Evolutionary conservation across 2,329 filamentous ascomycete species (phyloP), one percentile per base, ranked within the genome.

Genomic region (Hortaea sp.): DNA sequence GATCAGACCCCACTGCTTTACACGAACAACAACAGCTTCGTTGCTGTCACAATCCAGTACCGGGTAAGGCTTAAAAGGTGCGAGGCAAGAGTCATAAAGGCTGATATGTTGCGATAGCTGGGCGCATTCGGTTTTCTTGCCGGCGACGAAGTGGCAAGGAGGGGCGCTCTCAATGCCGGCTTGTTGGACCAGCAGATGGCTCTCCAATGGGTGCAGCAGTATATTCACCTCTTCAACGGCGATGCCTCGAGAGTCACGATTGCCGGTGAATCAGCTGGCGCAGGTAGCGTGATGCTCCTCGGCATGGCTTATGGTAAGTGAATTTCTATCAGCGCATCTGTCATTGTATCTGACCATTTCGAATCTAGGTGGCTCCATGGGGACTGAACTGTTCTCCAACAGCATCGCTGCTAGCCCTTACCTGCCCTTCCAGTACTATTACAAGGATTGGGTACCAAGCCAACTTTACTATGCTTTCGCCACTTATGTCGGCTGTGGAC

Each of bases 371-470:
- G 55, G 56, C n/a, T 45, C 53, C 6, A 42, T 58, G 13, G 58
- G 57, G 11, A 52, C 50, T n/a, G 45, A 49, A 12, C 49, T 60
- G 5, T 60, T 61, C 47, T 47, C 39, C 27, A 54, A 67, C 57
- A 50, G 50, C 42, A 63, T 69, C 29, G 60, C 71, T 1, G 65
- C 67, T 1, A 72, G 67, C 6, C 76, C 77, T 1, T 80, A 75
- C 51, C 65, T 77, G 7, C 74, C 76, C 0, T 71, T 72, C 45
- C 73, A 78, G 50, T 77, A 77, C 56, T 64, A 62, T 10, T 76
- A 72, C 53, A 65, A 71, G 42, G 71, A 70, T 11, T 64, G 61
- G 31, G 57, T 71, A 7, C 71, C 74, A 0, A 66, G 71, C 4
- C 61, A 68, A 12, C 56, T 66, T 5, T 78, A 76, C 52, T 65